Percentiles rank a stretch among this genome's conserved stretches.
Conservation (phyloP, 1,284 basidiomycete species). For the Butyriboletus appendiculatus region DNA sequence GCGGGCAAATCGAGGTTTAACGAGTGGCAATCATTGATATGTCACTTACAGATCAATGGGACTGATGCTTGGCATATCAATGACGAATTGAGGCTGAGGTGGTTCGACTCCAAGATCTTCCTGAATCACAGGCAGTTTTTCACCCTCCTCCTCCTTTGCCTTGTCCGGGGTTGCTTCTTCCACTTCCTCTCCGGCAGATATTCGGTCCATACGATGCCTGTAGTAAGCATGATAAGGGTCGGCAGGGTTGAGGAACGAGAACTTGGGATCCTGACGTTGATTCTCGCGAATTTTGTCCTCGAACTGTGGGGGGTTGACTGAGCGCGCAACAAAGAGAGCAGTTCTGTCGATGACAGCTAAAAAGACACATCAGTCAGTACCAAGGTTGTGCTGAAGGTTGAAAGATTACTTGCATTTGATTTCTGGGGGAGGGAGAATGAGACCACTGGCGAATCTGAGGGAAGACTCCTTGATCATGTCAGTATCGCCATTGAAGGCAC, state of each 20-base stretch:
- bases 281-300: constrained; percentile 96
- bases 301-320: constrained; percentile 85
- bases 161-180: constrained; percentile 55
- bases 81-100: constrained; percentile 79
- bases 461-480: constrained; percentile 42
- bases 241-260: constrained; percentile 92
- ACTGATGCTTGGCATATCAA: constrained; percentile 89
- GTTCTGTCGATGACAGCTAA: constrained; percentile 95
- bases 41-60: constrained; percentile 83
- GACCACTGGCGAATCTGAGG: constrained; percentile 73
- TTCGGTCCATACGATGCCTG: constrained; percentile 81
- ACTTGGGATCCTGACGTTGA: constrained; percentile 93
- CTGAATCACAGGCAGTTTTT: constrained; percentile 36
- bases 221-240: constrained; percentile 99
- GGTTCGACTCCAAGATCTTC: constrained; percentile 79
- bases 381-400: background rate
- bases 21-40: background rate
- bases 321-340: constrained; percentile 90
- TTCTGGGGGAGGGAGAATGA: constrained; percentile 91
- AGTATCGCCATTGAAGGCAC: constrained; percentile 41
- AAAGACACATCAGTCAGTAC: constrained; percentile 15
- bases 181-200: constrained; percentile 72
- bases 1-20: constrained; percentile 20
- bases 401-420: constrained; percentile 72
- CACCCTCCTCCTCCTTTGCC: constrained; percentile 44